These are phyloP conservation scores for Beta lomatogona DNA, from an alignment of 179 eudicot genomes.

Conservation along the genomic window DNA sequence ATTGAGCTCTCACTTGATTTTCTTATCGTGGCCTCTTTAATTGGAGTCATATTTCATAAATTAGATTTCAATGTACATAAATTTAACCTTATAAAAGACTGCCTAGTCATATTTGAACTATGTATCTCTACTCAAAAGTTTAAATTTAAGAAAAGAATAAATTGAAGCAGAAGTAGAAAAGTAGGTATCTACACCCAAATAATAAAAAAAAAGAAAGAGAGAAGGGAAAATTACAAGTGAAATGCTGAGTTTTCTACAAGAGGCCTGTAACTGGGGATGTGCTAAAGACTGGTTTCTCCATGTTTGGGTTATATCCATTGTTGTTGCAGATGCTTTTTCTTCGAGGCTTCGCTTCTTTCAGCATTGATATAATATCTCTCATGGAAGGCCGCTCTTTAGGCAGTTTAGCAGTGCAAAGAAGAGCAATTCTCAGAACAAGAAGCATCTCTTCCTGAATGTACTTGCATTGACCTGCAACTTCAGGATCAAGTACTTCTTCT, in stretches of 20 bases:
- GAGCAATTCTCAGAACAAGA: constrained; percentile 63
- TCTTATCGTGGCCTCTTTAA: not conserved
- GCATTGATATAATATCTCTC: constrained; percentile 77
- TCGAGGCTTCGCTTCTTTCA: constrained; percentile 80
- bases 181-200: constrained; percentile 22
- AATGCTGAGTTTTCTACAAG: constrained; percentile 28
- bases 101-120: constrained; percentile 6
- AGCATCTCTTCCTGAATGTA: constrained; percentile 82
- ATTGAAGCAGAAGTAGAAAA: not conserved
- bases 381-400: constrained; percentile 82
- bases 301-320: constrained; percentile 35
- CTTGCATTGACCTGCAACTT: constrained; percentile 59
- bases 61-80: constrained; percentile 26
- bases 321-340: constrained; percentile 61
- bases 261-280: constrained; percentile 47
- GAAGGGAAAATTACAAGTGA: constrained; percentile 21
- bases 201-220: not conserved
- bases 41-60: not conserved
- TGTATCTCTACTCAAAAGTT: constrained; percentile 12
- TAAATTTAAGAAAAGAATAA: not conserved
- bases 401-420: constrained; percentile 68
- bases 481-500: constrained; percentile 54
- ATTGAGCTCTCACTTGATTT: not conserved
- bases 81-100: not conserved
- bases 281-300: constrained; percentile 60